Conservation (phyloP, 345 rosid genomes). For the Leavenworthia alabamica region DNA sequence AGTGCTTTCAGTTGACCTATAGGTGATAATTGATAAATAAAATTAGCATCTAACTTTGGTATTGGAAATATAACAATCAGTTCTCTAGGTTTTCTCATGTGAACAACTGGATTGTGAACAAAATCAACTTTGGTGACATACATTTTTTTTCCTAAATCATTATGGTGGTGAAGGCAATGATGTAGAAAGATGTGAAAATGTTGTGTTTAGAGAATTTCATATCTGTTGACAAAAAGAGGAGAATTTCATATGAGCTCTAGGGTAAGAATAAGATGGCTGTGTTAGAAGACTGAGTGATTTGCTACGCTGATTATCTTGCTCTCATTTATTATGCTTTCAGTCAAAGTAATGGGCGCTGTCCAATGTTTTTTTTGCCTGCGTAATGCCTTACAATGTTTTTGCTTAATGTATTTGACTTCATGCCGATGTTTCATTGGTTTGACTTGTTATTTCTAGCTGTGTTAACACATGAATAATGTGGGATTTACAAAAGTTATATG, state of each 20-base stretch:
- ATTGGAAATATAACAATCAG: neutral
- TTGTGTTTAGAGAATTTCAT: constrained; percentile 1
- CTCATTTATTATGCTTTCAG: neutral
- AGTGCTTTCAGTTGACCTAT: neutral
- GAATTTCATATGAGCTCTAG: neutral
- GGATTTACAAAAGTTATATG: neutral
- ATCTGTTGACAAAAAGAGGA: no score
- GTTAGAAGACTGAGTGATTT: neutral
- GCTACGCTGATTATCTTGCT: neutral
- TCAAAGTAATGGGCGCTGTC: neutral
- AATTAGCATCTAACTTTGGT: neutral
- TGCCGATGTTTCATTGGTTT: neutral
- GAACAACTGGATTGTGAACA: neutral
- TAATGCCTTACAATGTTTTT: constrained; percentile 9
- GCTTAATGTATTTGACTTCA: neutral
- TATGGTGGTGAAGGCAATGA: neutral
- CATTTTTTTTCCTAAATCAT: neutral
- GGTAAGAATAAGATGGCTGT: neutral
- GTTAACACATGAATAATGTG: neutral
- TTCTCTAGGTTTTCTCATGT: neutral
- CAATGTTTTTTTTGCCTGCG: neutral
- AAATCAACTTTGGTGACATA: neutral
- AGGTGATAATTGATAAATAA: neutral
- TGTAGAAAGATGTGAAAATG: neutral
- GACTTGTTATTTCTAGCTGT: neutral